Evolutionary conservation across 2,329 filamentous ascomycete genomes (phyloP).

Genomic region (Aspergillus sp.): DNA sequence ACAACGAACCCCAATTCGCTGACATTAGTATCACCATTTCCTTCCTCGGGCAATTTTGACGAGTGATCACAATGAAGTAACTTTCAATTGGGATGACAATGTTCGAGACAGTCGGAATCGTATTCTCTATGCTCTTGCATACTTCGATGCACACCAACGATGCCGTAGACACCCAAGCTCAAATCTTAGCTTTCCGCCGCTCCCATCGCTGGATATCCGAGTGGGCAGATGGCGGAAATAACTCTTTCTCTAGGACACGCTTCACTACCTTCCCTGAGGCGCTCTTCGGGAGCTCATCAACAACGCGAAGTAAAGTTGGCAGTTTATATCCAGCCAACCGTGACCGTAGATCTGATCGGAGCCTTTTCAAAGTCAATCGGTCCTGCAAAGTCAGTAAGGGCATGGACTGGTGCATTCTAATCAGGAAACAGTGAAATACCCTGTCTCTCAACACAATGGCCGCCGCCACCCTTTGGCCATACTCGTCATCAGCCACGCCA

Average conservation of each 20-base stretch:
- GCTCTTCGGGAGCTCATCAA: constrained; percentile 51
- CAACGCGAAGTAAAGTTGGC: constrained; percentile 77
- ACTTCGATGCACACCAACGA: neutral
- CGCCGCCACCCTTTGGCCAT: constrained; percentile 54
- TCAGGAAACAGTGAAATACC: neutral
- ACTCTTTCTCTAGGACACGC: constrained; percentile 31
- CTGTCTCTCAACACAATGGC: constrained; percentile 36
- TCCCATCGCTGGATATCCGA: neutral
- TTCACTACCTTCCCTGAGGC: constrained; percentile 81
- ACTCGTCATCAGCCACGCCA: constrained; percentile 55
- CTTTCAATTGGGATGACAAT: too few species aligned
- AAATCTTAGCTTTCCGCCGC: neutral
- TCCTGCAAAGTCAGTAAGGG: constrained; percentile 27
- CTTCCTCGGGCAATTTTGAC: too few species aligned
- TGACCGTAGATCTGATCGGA: constrained; percentile 35
- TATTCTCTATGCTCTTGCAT: too few species aligned
- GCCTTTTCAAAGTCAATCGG: neutral
- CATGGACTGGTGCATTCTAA: constrained; percentile 18
- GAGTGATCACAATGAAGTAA: too few species aligned
- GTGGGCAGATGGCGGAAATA: constrained; percentile 28
- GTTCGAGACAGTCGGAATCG: too few species aligned
- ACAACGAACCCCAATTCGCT: too few species aligned
- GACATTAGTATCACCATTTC: too few species aligned
- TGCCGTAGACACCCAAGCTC: neutral
- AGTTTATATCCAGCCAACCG: constrained; percentile 84